Evolutionary conservation across 352 stramenopile genomes (phyloP).

Genomic region (Pythium brassicae): DNA sequence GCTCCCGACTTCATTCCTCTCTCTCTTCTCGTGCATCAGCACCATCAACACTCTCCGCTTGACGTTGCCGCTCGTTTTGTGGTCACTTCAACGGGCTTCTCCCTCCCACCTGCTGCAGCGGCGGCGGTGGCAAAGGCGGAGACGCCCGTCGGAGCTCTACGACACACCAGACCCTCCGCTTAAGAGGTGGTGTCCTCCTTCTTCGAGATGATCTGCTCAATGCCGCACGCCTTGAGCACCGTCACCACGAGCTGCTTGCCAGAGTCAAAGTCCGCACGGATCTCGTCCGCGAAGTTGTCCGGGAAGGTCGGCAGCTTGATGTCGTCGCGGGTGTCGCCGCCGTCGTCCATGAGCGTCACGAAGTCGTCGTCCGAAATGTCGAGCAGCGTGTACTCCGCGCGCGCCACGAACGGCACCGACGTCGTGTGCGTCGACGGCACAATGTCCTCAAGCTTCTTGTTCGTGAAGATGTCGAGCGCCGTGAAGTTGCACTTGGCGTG

Average conservation of each 20-base stretch:
- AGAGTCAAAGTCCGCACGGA: constrained; percentile 94
- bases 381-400: constrained; percentile 96
- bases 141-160: background rate
- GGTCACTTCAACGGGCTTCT: too few relatives aligned
- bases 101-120: background rate
- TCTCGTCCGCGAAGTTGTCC: constrained; percentile 95
- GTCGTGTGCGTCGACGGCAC: constrained; percentile 98
- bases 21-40: background rate
- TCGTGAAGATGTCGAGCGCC: constrained; percentile 99
- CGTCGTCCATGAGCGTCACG: constrained; percentile 98
- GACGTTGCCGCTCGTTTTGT: constrained; percentile 1
- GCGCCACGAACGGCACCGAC: constrained; percentile 96
- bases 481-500: constrained; percentile 99
- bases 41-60: background rate
- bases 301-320: constrained; percentile 96
- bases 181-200: constrained; percentile 85
- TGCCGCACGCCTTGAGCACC: constrained; percentile 96
- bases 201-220: constrained; percentile 98
- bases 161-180: constrained; percentile 3
- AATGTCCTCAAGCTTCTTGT: constrained; percentile 99
- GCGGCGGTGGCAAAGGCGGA: too few relatives aligned
- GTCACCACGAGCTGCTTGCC: constrained; percentile 96
- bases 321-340: constrained; percentile 96
- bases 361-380: constrained; percentile 99
- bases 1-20: background rate